A percentile compares a stretch with the other conserved stretches of the same genome.
Evolutionary conservation across 768 basidiomycete species (phyloP).

Genomic region (Boletus vinaceobasis): DNA sequence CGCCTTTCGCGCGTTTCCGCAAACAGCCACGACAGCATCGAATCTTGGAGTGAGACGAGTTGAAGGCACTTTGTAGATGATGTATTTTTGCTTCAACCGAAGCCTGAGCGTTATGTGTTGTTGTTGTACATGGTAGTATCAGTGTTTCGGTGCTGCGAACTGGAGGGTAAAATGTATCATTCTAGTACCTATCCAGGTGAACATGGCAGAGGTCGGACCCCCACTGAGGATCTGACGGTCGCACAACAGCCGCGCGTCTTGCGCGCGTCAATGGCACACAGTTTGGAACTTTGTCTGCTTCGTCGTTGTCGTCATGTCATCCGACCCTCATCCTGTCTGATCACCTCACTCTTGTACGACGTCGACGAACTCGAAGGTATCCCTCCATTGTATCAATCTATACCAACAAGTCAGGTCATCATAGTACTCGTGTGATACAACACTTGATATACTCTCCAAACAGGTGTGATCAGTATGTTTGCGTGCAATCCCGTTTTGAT

Average conservation of each 20-base stretch:
- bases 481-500: too few species aligned
- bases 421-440: too few species aligned
- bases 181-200: not conserved
- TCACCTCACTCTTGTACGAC: not conserved
- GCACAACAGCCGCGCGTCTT: too few species aligned
- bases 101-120: not conserved
- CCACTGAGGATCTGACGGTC: too few species aligned
- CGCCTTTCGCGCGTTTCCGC: conserved; percentile 5
- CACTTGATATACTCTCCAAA: not conserved
- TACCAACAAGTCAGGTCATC: too few species aligned
- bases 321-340: not conserved
- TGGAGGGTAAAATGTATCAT: not conserved
- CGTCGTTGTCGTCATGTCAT: conserved; percentile 39
- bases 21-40: conserved; percentile 33
- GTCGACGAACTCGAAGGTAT: not conserved
- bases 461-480: conserved; percentile 54
- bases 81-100: conserved; percentile 4
- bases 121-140: conserved; percentile 14
- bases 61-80: not conserved
- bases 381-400: too few species aligned
- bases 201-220: too few species aligned
- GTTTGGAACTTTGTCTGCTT: conserved; percentile 52
- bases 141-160: not conserved
- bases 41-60: conserved; percentile 33
- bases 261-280: conserved; percentile 47